Conservation (phyloP, 805 yeast genomes). For the Schwanniomyces sp. region DNA sequence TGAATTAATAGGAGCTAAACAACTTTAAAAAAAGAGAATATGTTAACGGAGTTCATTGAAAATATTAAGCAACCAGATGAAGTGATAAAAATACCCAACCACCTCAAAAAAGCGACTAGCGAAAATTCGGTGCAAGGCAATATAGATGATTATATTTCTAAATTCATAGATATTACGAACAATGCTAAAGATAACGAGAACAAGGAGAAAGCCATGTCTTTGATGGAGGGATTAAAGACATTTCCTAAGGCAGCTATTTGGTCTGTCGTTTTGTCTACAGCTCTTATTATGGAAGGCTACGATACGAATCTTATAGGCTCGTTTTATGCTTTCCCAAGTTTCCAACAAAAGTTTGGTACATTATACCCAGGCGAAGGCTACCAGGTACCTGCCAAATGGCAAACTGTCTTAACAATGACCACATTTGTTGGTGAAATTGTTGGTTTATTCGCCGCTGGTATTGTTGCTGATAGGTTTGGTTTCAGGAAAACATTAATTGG, state of each 20-base stretch:
- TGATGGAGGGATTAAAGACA: slow-evolving; percentile 33
- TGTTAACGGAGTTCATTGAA: too few relatives aligned
- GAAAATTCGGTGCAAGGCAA: too few relatives aligned
- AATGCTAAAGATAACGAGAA: slow-evolving; percentile 28
- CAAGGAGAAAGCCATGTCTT: slow-evolving; percentile 34
- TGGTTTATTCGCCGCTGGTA: slow-evolving; percentile 45
- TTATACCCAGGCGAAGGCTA: slow-evolving; percentile 22
- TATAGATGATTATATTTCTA: slow-evolving; percentile 35
- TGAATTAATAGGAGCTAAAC: too few relatives aligned
- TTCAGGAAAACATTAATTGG: slow-evolving; percentile 35
- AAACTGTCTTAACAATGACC: slow-evolving; percentile 33
- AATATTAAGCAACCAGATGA: too few relatives aligned
- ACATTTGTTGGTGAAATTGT: slow-evolving; percentile 36
- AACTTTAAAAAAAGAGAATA: too few relatives aligned
- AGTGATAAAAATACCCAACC: too few relatives aligned
- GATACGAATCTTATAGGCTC: slow-evolving; percentile 33
- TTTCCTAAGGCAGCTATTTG: slow-evolving; percentile 23
- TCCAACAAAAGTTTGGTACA: slow-evolving; percentile 30
- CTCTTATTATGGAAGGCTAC: slow-evolving; percentile 43
- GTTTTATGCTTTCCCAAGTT: slow-evolving; percentile 37
- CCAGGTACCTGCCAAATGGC: slow-evolving; percentile 37
- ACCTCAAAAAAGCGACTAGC: too few relatives aligned
- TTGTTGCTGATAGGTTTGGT: slow-evolving; percentile 43
- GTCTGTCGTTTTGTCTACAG: slow-evolving; percentile 13
- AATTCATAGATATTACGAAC: slow-evolving; percentile 35